These are phyloP conservation scores for Petunia axillaris DNA, from an alignment of 257 asterid genomes.

Conservation along the genomic window DNA sequence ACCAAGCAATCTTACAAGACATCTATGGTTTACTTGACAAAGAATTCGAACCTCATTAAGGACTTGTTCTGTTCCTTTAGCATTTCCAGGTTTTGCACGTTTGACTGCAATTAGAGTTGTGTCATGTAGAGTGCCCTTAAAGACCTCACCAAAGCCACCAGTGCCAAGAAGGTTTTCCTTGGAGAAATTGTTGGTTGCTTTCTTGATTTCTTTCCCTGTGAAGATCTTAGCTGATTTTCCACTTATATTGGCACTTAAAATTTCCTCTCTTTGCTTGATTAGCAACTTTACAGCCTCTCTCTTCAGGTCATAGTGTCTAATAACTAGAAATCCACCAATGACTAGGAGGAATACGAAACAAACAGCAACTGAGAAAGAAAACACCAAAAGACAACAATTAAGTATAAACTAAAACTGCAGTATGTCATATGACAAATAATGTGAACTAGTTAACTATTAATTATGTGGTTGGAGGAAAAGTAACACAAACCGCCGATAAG, in stretches of 20 bases:
- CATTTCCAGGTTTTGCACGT: conserved; percentile 60
- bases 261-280: conserved; percentile 56
- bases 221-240: conserved; percentile 62
- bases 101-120: conserved; percentile 57
- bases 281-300: conserved; percentile 34
- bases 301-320: conserved; percentile 27
- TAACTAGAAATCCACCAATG: conserved; percentile 48
- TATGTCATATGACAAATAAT: too few species aligned
- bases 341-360: conserved; percentile 43
- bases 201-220: conserved; percentile 59
- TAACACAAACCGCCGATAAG: conserved; percentile 6
- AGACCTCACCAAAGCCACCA: conserved; percentile 74
- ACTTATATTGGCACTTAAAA: conserved; percentile 48
- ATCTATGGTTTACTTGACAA: conserved; percentile 64
- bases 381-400: too few species aligned
- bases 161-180: conserved; percentile 54
- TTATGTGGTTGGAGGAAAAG: not conserved
- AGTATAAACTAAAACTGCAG: too few species aligned
- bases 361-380: conserved; percentile 40
- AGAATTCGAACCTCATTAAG: conserved; percentile 63
- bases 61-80: conserved; percentile 55
- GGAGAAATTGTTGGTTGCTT: conserved; percentile 56
- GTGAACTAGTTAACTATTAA: not conserved
- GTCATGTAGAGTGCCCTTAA: conserved; percentile 55
- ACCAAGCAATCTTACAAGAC: conserved; percentile 53